Evolutionary conservation across 257 asterid genomes (phyloP).

Genomic region (Solanum sejunctum): DNA sequence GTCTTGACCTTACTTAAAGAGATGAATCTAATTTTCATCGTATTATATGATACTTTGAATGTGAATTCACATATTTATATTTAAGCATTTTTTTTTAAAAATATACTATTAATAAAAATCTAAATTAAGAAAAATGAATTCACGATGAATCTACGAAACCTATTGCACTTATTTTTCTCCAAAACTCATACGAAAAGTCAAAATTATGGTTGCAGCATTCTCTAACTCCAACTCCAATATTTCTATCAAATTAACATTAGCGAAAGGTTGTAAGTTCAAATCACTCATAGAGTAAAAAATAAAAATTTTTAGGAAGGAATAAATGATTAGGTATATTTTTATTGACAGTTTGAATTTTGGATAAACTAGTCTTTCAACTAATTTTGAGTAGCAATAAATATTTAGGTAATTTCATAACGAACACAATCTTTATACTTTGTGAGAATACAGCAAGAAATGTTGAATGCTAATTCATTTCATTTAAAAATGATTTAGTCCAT

Average conservation of each 20-base stretch:
- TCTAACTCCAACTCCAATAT: not conserved
- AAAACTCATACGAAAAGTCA: not conserved
- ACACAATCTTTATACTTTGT: not conserved
- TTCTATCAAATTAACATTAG: not conserved
- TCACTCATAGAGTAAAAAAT: too few relatives aligned
- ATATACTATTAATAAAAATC: too few relatives aligned
- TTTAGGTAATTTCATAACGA: not conserved
- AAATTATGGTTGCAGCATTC: not conserved
- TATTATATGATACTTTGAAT: too few relatives aligned
- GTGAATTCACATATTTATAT: too few relatives aligned
- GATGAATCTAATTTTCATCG: too few relatives aligned
- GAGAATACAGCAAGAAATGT: not conserved
- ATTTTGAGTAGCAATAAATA: not conserved
- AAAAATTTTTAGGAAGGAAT: too few relatives aligned
- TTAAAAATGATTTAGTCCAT: not conserved
- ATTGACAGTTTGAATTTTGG: not conserved
- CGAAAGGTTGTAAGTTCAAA: too few relatives aligned
- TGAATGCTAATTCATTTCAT: not conserved
- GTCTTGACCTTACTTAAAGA: too few relatives aligned
- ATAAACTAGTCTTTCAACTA: not conserved
- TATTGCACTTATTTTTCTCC: not conserved
- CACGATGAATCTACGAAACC: too few relatives aligned
- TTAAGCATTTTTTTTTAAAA: too few relatives aligned
- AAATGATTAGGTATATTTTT: not conserved
- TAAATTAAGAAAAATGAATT: too few relatives aligned